Base-by-base conservation (phyloP, 257 asterid genomes). In the Solanum pimpinellifolium region DNA sequence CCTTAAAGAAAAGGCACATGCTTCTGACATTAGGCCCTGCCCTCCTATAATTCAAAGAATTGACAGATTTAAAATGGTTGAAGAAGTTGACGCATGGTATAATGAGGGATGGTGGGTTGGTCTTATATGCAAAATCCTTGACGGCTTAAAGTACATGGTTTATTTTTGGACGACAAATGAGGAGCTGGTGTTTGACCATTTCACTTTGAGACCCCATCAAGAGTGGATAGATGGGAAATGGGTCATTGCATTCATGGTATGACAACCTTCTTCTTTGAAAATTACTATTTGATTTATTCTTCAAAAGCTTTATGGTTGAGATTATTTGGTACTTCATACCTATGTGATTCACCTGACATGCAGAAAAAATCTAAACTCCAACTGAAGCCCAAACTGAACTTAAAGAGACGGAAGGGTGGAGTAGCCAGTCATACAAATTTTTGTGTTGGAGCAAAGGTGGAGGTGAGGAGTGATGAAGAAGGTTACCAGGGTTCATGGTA, bases 21-120 rank as follows among this genome's bases (percentile, higher is more conserved):
- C 88, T 75, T 91, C 91, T 47, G 86, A 91, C 85, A 89, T 92
- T 49, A 92, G 95, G 91, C 98, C 96, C 44, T 91, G 87, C 68
- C 94, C 98, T 78, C 95, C 94, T 86, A 21, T 87, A 62, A 87
- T 91, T 60, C 77, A 86, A 33, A 83, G 88, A 44, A 11, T 69
- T 11, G 91, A 88, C 80, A 86, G 91, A 74, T 93, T 87, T 88
- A 84, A 86, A 88, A 89, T 89, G 91, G 92, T 92, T 47, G 95
- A 95, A 86, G 91, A 89, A 87, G 96, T 94, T 86, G 97, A 95
- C 69, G 94, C 94, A 37, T 93, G 96, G 95, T 91, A 91, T 68
- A 92, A 94, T 20, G 96, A 93, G 5, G 98, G 97, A 42, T 95
- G 98, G 98, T 95, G 98, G 98, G 92, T 89, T 75, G 98, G 97